phyloP scores from a whole-genome alignment of 2,329 filamentous ascomycete species.

The Monosporascus sp. region DNA sequence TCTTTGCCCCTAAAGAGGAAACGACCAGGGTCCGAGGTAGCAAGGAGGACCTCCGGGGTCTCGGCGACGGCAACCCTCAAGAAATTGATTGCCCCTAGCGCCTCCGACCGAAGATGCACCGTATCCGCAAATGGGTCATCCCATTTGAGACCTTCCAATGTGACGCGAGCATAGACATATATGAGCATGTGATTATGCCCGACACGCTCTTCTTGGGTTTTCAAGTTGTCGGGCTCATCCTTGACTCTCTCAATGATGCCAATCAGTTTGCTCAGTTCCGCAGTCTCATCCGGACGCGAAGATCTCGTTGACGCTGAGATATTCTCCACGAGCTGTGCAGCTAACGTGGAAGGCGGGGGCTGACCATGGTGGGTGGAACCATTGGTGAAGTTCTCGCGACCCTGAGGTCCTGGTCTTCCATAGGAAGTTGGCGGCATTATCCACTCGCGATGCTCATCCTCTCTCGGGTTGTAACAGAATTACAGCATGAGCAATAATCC shows the following conservation, averaged over 20 bases:
- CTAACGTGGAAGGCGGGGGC: conserved; percentile 72
- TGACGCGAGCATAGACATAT: conserved; percentile 75
- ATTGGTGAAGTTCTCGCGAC: conserved; percentile 19
- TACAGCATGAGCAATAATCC: background rate
- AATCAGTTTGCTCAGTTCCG: conserved; percentile 69
- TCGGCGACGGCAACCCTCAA: conserved; percentile 70
- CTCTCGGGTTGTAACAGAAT: background rate
- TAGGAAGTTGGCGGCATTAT: conserved; percentile 27
- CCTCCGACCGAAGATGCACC: conserved; percentile 52
- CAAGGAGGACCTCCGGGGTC: conserved; percentile 63
- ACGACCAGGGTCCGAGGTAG: conserved; percentile 32
- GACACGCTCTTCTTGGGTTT: conserved; percentile 59
- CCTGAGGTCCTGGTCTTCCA: conserved; percentile 19
- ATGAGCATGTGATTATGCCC: conserved; percentile 81
- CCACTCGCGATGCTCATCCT: conserved; percentile 3
- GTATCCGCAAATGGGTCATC: conserved; percentile 63
- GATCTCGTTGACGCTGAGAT: conserved; percentile 61
- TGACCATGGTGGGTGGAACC: conserved; percentile 17
- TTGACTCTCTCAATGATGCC: conserved; percentile 50
- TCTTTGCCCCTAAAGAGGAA: conserved; percentile 51
- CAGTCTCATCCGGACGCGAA: conserved; percentile 59
- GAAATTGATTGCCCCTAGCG: conserved; percentile 70
- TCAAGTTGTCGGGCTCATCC: conserved; percentile 48
- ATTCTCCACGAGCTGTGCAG: conserved; percentile 80
- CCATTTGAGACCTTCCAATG: conserved; percentile 63